A percentile compares a stretch with the other conserved stretches of the same genome.
Conservation (phyloP, 1,139 yeast species). For the Zhuliangozyma blackwelliae region DNA sequence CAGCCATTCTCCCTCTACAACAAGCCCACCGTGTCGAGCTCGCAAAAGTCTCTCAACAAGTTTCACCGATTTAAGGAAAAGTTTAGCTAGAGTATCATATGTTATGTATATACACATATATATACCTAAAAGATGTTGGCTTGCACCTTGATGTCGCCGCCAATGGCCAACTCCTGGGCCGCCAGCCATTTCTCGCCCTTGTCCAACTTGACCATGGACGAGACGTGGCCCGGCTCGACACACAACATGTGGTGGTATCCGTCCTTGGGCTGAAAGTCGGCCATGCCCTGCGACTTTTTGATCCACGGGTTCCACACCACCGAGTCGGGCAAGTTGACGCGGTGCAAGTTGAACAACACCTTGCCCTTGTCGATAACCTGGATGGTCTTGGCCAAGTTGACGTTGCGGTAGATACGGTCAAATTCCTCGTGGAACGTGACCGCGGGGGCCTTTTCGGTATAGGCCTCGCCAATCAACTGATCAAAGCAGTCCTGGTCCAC, state of each 20-base stretch:
- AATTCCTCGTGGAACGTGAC: slow-evolving; percentile 73
- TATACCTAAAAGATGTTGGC: slow-evolving; percentile 31
- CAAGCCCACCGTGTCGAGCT: slow-evolving; percentile 45
- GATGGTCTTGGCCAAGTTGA: slow-evolving; percentile 50
- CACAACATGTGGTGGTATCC: slow-evolving; percentile 89
- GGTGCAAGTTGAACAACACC: slow-evolving; percentile 60
- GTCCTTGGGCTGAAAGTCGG: slow-evolving; percentile 78
- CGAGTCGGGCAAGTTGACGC: slow-evolving; percentile 73
- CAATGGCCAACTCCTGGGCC: slow-evolving; percentile 31
- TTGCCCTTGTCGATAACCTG: slow-evolving; percentile 68
- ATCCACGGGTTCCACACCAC: slow-evolving; percentile 99
- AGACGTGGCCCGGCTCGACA: slow-evolving; percentile 89
- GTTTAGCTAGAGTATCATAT: slow-evolving; percentile 18
- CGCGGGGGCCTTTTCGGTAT: slow-evolving; percentile 68
- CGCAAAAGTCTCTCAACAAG: slow-evolving; percentile 34
- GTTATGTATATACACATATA: slow-evolving; percentile 11
- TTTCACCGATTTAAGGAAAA: slow-evolving; percentile 28
- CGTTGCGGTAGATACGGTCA: slow-evolving; percentile 74
- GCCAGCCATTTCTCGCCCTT: slow-evolving; percentile 69
- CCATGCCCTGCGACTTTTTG: slow-evolving; percentile 73
- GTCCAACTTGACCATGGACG: slow-evolving; percentile 54
- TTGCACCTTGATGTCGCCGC: slow-evolving; percentile 45
- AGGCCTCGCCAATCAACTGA: slow-evolving; percentile 60
- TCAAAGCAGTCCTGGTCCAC: slow-evolving; percentile 69
- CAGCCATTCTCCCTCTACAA: slow-evolving; percentile 29